Evolutionary conservation across 1,284 basidiomycete genomes (phyloP).

Genomic region (Athelia psychrophila): DNA sequence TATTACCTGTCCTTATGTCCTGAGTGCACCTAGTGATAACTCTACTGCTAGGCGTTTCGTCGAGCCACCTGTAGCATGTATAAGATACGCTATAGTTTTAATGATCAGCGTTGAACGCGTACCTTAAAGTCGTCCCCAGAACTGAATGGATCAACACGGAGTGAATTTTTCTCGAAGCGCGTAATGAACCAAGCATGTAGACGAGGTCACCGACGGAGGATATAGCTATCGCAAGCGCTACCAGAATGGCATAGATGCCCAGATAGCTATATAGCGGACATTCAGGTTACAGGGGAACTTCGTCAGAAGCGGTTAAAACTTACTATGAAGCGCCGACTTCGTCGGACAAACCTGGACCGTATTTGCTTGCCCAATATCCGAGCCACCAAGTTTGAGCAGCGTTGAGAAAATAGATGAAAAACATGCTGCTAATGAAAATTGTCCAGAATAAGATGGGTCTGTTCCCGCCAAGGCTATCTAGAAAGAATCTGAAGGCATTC

Average conservation of each 20-base stretch:
- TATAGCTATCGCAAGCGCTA: constrained; percentile 19
- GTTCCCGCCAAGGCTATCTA: constrained; percentile 20
- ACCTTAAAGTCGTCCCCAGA: constrained; percentile 43
- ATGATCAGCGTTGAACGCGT: background rate
- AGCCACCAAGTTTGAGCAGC: constrained; percentile 54
- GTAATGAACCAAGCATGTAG: constrained; percentile 39
- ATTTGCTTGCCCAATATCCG: constrained; percentile 58
- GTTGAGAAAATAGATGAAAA: constrained; percentile 21
- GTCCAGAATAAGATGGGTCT: constrained; percentile 17
- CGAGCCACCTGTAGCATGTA: constrained; percentile 36
- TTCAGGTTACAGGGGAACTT: background rate
- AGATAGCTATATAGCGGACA: constrained; percentile 35
- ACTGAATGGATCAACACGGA: constrained; percentile 39
- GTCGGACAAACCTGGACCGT: constrained; percentile 34
- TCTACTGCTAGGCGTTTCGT: constrained; percentile 51
- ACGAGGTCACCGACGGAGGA: constrained; percentile 30
- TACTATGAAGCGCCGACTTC: constrained; percentile 38
- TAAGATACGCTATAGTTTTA: background rate
- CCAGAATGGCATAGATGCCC: constrained; percentile 40
- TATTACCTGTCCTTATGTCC: constrained; percentile 37
- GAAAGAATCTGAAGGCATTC: constrained; percentile 26
- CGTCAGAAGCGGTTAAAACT: constrained; percentile 16
- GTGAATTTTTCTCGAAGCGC: constrained; percentile 43
- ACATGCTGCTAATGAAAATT: constrained; percentile 23
- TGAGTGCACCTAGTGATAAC: constrained; percentile 56